Evolutionary conservation across 2,329 filamentous ascomycete species (phyloP), one percentile per base, ranked within the genome.

Genomic region (Trichoderma gracile): DNA sequence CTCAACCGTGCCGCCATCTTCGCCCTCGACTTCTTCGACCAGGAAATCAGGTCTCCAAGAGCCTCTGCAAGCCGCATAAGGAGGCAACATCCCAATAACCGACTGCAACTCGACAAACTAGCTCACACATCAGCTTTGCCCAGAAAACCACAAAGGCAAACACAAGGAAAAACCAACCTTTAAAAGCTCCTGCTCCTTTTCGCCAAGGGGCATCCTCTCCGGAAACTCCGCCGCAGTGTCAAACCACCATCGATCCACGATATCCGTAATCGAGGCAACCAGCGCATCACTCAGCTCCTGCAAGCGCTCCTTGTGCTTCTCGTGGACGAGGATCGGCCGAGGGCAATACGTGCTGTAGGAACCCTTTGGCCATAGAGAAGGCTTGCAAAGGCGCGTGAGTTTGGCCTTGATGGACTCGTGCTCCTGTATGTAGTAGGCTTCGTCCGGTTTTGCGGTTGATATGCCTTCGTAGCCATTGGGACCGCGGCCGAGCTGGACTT

Each of bases 21-120:
- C 45, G 2, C 40, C 62, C 1, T 60, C 38, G 17, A 70, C 53
- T 2, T 75, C 68, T 27, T 77, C 76, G 1, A 79, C 70, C 1
- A 80, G 65, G 54, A 79, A 78, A 53, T 79, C 77, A 8, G 78
- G 78, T 17, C 78, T 70, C 74, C 76, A 78, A 1, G 75, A 77
- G 3, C 75, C 76, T 38, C 66, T 59, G 52, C 71, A 67, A 2
- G 67, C 54, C 1, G 62, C 47, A 57, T 71, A 75, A 5, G 47
- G 56, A 5, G 63, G 65, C 8, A 76, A 5, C 4, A 66, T 73
- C 3, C 73, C 72, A 3, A n/a, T 15, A 3, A 7, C 21, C 1
- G 73, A 73, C 42, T 77, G 73, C 0, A 30, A 17, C 1, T 76
- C 71, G 0, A 76, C 53, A 72, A 71, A 76, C 74, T 76, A n/a